Conservation (phyloP, 139 green algal genomes). For the Yamagishiella unicocca region DNA sequence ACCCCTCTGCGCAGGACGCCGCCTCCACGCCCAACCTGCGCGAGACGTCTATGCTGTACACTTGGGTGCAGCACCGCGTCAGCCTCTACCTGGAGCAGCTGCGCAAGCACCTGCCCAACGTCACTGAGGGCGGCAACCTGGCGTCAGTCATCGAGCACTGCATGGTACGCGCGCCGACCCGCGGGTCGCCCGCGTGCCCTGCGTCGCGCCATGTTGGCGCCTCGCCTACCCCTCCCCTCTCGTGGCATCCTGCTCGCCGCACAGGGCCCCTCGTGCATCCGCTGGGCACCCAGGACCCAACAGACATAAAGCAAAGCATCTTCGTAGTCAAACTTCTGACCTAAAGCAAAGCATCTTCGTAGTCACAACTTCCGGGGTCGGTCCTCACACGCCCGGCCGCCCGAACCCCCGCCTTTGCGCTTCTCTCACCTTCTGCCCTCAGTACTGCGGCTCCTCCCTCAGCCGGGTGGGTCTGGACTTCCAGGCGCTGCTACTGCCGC, state of each 20-base stretch:
- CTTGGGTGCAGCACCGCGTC: slow-evolving; percentile 87
- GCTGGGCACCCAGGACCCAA: no score
- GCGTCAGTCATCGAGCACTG: slow-evolving; percentile 93
- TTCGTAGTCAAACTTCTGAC: no score
- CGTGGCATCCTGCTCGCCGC: no score
- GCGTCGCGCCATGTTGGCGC: not conserved
- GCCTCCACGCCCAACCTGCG: slow-evolving; percentile 32
- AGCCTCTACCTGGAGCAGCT: slow-evolving; percentile 75
- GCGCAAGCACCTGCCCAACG: slow-evolving; percentile 68
- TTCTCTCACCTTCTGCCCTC: not conserved
- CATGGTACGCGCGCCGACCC: slow-evolving; percentile 68
- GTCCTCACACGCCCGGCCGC: no score
- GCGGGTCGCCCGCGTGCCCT: not conserved
- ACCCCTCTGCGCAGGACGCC: slow-evolving; percentile 26
- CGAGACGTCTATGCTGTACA: slow-evolving; percentile 78
- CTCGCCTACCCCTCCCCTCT: not conserved
- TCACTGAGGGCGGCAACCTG: slow-evolving; percentile 83
- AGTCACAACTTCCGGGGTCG: no score
- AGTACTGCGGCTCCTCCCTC: slow-evolving; percentile 94
- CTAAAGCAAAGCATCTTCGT: no score
- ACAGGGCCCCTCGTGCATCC: no score
- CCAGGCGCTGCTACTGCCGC: slow-evolving; percentile 82
- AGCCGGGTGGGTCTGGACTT: slow-evolving; percentile 96
- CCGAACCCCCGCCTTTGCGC: no score
- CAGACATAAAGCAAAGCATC: no score